Evolutionary conservation across 78 protist species (phyloP).

Genomic region (Chrysochromulina parva): DNA sequence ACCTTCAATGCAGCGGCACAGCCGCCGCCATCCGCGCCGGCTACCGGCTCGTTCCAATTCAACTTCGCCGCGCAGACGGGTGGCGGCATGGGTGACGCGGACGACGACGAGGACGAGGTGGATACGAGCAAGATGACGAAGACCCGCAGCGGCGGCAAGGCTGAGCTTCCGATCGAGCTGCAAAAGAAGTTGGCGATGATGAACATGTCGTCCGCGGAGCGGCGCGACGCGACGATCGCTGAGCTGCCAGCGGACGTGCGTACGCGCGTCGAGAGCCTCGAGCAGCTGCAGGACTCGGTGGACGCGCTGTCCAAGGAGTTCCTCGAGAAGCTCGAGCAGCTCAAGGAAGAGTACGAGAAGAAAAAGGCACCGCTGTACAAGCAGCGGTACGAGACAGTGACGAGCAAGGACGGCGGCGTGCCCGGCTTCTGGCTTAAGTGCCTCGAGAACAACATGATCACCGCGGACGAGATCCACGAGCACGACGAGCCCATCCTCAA

Average conservation of each 20-base stretch:
- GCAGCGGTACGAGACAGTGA: neutral
- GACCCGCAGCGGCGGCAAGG: neutral
- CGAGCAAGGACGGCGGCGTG: neutral
- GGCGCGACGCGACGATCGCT: neutral
- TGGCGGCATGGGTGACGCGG: neutral
- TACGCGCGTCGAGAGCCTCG: neutral
- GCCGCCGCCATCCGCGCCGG: too few species aligned
- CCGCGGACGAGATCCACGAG: neutral
- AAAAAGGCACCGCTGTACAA: slow-evolving; percentile 16
- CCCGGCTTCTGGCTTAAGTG: neutral
- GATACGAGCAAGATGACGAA: neutral
- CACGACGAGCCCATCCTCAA: neutral
- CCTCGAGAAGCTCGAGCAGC: neutral
- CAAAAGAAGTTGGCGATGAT: neutral
- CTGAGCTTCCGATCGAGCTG: neutral
- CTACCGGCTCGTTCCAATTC: neutral
- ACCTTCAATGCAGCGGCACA: too few species aligned
- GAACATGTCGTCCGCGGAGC: neutral
- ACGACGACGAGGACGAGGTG: neutral
- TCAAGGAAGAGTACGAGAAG: neutral
- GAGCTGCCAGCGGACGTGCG: neutral
- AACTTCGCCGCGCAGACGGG: neutral
- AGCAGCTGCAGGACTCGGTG: neutral
- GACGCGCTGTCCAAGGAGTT: neutral
- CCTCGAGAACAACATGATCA: neutral